phyloP scores from a whole-genome alignment of 2,329 filamentous ascomycete species.

The Aureobasidium sp. region DNA sequence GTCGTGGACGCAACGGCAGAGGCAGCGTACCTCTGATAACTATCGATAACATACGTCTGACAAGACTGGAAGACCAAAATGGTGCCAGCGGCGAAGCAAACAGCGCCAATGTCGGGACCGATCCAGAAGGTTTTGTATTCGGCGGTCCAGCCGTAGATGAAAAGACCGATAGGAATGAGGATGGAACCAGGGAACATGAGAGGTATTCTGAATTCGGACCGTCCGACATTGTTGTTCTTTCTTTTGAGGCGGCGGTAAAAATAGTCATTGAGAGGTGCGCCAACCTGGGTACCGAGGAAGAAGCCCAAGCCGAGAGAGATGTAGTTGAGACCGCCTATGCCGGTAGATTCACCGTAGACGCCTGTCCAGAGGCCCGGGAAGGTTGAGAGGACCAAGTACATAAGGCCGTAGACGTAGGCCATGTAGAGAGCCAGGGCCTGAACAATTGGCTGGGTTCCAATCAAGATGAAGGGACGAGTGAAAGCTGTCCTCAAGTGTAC shows the following conservation, averaged over 20 bases:
- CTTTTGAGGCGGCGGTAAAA: slow-evolving; percentile 30
- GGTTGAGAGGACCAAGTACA: slow-evolving; percentile 29
- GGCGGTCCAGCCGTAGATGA: slow-evolving; percentile 52
- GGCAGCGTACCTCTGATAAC: slow-evolving; percentile 39
- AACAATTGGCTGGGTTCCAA: slow-evolving; percentile 30
- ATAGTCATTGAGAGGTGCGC: slow-evolving; percentile 27
- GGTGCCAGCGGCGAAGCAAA: slow-evolving; percentile 46
- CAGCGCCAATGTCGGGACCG: slow-evolving; percentile 51
- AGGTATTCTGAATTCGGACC: slow-evolving; percentile 38
- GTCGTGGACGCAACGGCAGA: slow-evolving; percentile 47
- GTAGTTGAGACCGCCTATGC: slow-evolving; percentile 30
- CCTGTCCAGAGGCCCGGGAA: slow-evolving; percentile 27
- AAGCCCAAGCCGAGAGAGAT: slow-evolving; percentile 46
- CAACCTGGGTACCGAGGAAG: slow-evolving; percentile 37
- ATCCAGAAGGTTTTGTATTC: slow-evolving; percentile 49
- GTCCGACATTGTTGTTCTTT: slow-evolving; percentile 27
- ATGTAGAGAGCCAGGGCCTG: slow-evolving; percentile 30
- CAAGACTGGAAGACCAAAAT: slow-evolving; percentile 51
- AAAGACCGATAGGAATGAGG: slow-evolving; percentile 46
- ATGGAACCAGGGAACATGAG: slow-evolving; percentile 48
- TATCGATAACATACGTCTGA: slow-evolving; percentile 55
- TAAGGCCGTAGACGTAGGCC: slow-evolving; percentile 31
- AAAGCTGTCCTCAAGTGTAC: slow-evolving; percentile 25
- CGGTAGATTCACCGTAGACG: slow-evolving; percentile 20
- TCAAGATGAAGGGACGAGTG: slow-evolving; percentile 27